Evolutionary conservation across 345 rosid genomes (phyloP), one percentile per base, ranked within the genome.

Genomic region (Corchorus olitorius): DNA sequence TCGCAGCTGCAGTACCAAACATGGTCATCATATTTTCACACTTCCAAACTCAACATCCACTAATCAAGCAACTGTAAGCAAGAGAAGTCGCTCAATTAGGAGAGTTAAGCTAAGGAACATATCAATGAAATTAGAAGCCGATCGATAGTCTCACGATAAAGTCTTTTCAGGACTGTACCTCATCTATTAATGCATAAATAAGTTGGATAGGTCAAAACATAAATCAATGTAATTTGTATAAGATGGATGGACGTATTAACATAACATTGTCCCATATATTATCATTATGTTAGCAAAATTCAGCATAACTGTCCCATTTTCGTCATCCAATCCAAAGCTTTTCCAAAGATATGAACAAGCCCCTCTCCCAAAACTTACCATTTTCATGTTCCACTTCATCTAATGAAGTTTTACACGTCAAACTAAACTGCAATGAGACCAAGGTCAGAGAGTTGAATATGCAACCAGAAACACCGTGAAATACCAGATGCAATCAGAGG

Each of bases 91-190:
- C 61, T 67, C 10, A 49, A 50, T 12, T 15, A 34, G 33, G 17
- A 19, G 43, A 41, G 45, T 45, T 75, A 65, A 77, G 61, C 45
- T 48, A 56, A 55, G 61, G n/a, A n/a, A n/a, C n/a, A n/a, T n/a
- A 65, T 17, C 37, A 15, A 56, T 53, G 22, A n/a, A 27, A n/a
- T n/a, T n/a, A 41, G 43, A 2, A 27, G 58, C 16, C n/a, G n/a
- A n/a, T n/a, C 73, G 17, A 50, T 45, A 43, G 53, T 66, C 35
- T 43, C 45, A 66, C 8, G 1, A 43, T 43, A 14, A 55, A 43
- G 53, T 17, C 70, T 43, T 41, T 11, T 17, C 22, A 60, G 37
- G 1, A 60, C 5, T 14, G 27, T 39, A 64, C 27, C 5, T 17
- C 7, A 4, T 15, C 15, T 35, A 63, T 3, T 63, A 62, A 64